These are phyloP conservation scores for Globisporangium okanoganense DNA, from an alignment of 352 stramenopile genomes.

Conservation along the genomic window DNA sequence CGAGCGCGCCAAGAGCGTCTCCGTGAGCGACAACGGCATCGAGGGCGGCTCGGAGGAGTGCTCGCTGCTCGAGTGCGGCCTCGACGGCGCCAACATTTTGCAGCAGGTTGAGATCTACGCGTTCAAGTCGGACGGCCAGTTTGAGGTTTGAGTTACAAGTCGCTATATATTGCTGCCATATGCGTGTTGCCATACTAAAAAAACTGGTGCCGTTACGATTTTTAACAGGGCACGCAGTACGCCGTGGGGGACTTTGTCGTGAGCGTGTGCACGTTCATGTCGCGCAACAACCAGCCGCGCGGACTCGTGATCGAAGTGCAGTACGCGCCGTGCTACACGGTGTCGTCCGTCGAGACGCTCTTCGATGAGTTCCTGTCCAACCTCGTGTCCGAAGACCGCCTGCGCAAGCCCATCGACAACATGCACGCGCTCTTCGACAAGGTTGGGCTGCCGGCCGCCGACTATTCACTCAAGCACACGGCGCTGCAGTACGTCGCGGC, in stretches of 20 bases:
- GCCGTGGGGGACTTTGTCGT: constrained; percentile 82
- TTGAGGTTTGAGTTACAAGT: constrained; percentile 42
- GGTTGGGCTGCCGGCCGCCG: constrained; percentile 51
- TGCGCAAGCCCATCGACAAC: constrained; percentile 77
- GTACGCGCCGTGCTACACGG: constrained; percentile 79
- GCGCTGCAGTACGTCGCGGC: constrained; percentile 84
- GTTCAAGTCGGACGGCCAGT: constrained; percentile 86
- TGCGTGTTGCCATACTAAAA: too few species aligned
- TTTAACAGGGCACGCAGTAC: constrained; percentile 62
- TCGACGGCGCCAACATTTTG: constrained; percentile 82
- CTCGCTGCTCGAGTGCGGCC: constrained; percentile 75
- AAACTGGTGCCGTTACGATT: not conserved
- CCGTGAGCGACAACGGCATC: constrained; percentile 66
- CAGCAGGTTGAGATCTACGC: constrained; percentile 89
- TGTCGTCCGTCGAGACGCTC: constrained; percentile 69
- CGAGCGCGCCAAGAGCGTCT: constrained; percentile 55
- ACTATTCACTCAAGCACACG: constrained; percentile 88
- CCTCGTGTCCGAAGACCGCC: constrained; percentile 55
- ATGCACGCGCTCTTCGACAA: constrained; percentile 68
- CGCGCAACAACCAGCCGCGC: constrained; percentile 73
- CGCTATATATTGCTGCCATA: not conserved
- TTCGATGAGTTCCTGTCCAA: constrained; percentile 82
- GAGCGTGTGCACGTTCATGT: constrained; percentile 87
- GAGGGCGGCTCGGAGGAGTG: constrained; percentile 73
- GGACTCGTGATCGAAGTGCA: constrained; percentile 83